Evolutionary conservation across 176 grass and related monocot genomes (phyloP).

Genomic region (Zizania latifolia): DNA sequence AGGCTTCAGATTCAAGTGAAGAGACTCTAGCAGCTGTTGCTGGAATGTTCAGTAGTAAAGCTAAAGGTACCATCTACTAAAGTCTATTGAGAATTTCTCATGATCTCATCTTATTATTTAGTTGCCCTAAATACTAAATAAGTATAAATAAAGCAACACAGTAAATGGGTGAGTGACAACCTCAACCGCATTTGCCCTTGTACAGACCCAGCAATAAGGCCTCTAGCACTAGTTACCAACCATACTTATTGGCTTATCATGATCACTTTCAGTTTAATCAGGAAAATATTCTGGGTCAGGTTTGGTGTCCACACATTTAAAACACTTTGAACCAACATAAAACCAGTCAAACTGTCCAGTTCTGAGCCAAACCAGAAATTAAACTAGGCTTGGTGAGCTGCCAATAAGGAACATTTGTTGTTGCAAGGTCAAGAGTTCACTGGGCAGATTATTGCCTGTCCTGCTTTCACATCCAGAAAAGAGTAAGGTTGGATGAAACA

Average conservation of each 20-base stretch:
- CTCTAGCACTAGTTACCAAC: neutral
- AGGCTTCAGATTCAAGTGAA: constrained; percentile 94
- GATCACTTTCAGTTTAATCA: neutral
- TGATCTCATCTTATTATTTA: no score
- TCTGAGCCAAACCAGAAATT: neutral
- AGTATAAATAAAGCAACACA: neutral
- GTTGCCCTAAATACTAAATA: neutral
- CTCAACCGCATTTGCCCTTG: neutral
- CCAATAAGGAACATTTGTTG: neutral
- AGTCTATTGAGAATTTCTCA: neutral
- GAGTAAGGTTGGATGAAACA: neutral
- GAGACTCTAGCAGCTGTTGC: constrained; percentile 92
- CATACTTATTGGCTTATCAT: neutral
- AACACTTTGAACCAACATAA: neutral
- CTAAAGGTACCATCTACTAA: constrained; percentile 74
- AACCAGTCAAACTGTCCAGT: neutral
- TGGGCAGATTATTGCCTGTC: neutral
- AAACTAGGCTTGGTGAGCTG: neutral
- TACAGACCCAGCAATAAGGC: neutral
- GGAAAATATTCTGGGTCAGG: neutral
- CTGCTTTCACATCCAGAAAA: neutral
- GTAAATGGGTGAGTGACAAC: neutral
- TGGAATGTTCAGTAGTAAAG: constrained; percentile 99
- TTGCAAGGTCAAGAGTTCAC: neutral
- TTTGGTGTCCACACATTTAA: neutral